Evolutionary conservation across 164 flowering plant species (phyloP), one percentile per base, ranked within the genome.

Genomic region (Berberis vulgaris): DNA sequence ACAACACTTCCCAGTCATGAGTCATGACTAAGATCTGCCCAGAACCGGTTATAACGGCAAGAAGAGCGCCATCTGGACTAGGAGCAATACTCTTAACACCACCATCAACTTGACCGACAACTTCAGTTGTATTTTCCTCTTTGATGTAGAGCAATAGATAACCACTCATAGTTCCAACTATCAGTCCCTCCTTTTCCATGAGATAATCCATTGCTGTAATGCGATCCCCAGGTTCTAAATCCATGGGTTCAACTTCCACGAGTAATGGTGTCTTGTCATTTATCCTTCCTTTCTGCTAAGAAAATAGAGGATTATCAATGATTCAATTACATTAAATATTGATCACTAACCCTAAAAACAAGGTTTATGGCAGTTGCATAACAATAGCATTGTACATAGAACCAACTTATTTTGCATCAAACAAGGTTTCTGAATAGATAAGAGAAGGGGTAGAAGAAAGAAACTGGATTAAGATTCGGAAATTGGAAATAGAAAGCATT

Each of bases 51-150:
- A 84, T 73, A 3, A 94, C 72, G 47, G 80, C 86, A 68, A 94
- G 84, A 74, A 94, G 74, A 70, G 91, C 96, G 62, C 99, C 99
- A 81, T 87, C 97, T n/a, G 97, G 97, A 71, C 99, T 94, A 8
- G 90, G 89, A 9, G 93, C 77, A 49, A 91, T 78, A 72, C 83
- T 80, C 77, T 73, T 79, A 49, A 91, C 87, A 64, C 99, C 97
- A 64, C 96, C 97, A 63, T 89, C 97, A 67, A 94, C 88, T 64
- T 63, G 72, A n/a, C 99, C 99, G 69, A 94, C 99, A 66, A 80
- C 71, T 75, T 94, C 91, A 3, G 89, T 81, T 5, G 60, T 66
- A 70, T 79, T 72, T 47, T 71, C 80, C 58, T 89, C 89, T 67
- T 76, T 85, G 44, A 53, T 74, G 67, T 81, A 77, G 65, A 87